Base-by-base conservation (phyloP, 148 eudicot species). In the Vaccinium darrowii region DNA sequence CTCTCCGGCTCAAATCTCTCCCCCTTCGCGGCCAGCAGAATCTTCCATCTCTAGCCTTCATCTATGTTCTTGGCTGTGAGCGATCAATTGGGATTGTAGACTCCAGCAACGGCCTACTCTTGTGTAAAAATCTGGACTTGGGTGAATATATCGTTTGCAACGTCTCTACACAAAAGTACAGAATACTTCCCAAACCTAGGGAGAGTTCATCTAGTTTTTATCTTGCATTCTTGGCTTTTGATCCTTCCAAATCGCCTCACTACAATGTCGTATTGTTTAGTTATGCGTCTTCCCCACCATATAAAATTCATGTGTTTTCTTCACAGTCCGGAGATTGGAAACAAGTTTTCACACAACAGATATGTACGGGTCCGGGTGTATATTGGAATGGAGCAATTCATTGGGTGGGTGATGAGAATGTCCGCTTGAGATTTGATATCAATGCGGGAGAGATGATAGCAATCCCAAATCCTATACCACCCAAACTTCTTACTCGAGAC, bases 211-310 rank as follows among this genome's bases (percentile, higher is more conserved):
- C 30, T 19, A 19, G 12, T 4, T 11, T 1, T 25, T 2, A 25
- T 67, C 1, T 1, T 3, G 73, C 36, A 5, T 67, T 11, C 52
- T 43, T 75, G 78, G 78, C 78, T 7, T 75, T 43, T 2, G 78
- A 75, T 75, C 51, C 78, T 75, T 75, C 25, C 11, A 75, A 75
- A 75, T 43, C 78, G 8, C 78, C 15, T 75, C 78, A 75, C 52
- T 75, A 75, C 53, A 75, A 75, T 43, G 53, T 75, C 43, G 0
- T 75, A 21, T 43, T 75, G 51, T 1, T 39, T 72, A 72, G 18
- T 1, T 19, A n/a, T 4, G 5, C 0, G 11, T 0, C 8, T 3
- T 13, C 9, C 51, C 18, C 23, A 16, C 19, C 78, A 2, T 63
- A n/a, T 63, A 3, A 75, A 75, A 75, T 75, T 75, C 13, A 19